Percentiles rank a stretch among this genome's conserved stretches.
These are phyloP conservation scores for Cydonia oblonga DNA, from an alignment of 331 rosid species.

Conservation along the genomic window DNA sequence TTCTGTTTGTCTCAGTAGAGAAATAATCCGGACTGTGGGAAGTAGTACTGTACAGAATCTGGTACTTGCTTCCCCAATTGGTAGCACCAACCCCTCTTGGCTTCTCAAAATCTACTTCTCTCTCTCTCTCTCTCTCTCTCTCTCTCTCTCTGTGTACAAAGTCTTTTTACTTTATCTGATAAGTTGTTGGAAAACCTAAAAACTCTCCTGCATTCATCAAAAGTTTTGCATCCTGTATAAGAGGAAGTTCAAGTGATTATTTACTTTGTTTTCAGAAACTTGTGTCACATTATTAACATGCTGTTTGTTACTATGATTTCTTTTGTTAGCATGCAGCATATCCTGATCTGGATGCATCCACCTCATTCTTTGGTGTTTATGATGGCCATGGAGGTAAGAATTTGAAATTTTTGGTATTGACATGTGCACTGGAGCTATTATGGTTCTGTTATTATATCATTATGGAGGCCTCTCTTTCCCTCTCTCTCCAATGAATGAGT, in stretches of 20 bases:
- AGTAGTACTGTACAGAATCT: not conserved
- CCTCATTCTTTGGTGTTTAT: conserved; percentile 93
- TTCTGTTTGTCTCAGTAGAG: not conserved
- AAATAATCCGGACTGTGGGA: not conserved
- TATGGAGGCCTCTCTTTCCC: not conserved
- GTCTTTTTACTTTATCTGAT: not conserved
- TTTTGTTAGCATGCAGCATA: conserved; percentile 76
- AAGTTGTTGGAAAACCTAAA: not conserved
- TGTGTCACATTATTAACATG: not conserved
- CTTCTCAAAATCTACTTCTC: not conserved
- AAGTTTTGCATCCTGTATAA: not conserved
- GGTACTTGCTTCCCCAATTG: not conserved
- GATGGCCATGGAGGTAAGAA: conserved; percentile 99
- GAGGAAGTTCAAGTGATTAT: not conserved
- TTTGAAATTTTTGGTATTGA: conserved; percentile 7
- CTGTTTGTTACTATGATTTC: conserved; percentile 12
- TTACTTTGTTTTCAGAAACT: not conserved
- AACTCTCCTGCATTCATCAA: not conserved
- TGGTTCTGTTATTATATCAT: not conserved
- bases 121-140: not conserved
- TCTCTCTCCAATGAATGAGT: not conserved
- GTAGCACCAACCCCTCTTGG: not conserved
- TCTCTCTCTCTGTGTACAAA: not conserved
- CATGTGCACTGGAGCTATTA: conserved; percentile 5
- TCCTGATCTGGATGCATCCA: conserved; percentile 73